A percentile compares a stretch with the other conserved stretches of the same genome.
Evolutionary conservation across 495 filamentous ascomycete genomes (phyloP).

Genomic region (Trichoderma gamsii): DNA sequence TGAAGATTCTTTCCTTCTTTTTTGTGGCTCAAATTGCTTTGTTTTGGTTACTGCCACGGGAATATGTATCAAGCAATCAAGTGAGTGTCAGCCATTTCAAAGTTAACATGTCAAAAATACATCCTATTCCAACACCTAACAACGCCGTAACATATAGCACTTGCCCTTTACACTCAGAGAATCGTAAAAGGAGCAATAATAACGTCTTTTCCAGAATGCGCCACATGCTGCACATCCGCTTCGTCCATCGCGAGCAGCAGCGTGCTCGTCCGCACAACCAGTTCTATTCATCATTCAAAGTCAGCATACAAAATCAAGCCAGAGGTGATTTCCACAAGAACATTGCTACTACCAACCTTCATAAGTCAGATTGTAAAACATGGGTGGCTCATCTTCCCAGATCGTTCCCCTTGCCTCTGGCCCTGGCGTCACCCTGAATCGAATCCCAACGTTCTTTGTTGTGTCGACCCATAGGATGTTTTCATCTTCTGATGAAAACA

Average conservation of each 20-base stretch:
- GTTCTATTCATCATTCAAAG: conserved; percentile 35
- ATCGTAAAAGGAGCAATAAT: conserved; percentile 42
- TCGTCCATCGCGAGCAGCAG: conserved; percentile 54
- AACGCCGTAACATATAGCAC: too few relatives aligned
- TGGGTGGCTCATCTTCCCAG: conserved; percentile 52
- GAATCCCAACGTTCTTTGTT: conserved; percentile 50
- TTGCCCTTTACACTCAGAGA: too few relatives aligned
- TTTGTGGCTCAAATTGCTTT: neutral
- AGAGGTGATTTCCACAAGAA: neutral
- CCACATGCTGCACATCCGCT: conserved; percentile 44
- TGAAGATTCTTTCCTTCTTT: neutral
- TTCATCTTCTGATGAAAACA: conserved; percentile 8
- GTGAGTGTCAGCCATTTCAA: too few relatives aligned
- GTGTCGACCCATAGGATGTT: conserved; percentile 54
- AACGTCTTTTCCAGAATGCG: conserved; percentile 52
- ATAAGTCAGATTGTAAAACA: conserved; percentile 54
- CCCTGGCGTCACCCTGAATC: conserved; percentile 41
- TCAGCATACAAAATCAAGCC: neutral
- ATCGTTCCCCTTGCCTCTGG: conserved; percentile 34
- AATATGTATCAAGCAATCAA: too few relatives aligned
- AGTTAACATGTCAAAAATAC: too few relatives aligned
- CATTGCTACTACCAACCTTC: conserved; percentile 44
- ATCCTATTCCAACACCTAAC: too few relatives aligned
- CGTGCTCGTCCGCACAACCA: conserved; percentile 54
- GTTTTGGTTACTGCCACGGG: too few relatives aligned